A percentile compares a stretch with the other conserved stretches of the same genome.
These are phyloP conservation scores for Hypoxylon sp. DNA, from an alignment of 2,329 filamentous ascomycete species.

Conservation along the genomic window DNA sequence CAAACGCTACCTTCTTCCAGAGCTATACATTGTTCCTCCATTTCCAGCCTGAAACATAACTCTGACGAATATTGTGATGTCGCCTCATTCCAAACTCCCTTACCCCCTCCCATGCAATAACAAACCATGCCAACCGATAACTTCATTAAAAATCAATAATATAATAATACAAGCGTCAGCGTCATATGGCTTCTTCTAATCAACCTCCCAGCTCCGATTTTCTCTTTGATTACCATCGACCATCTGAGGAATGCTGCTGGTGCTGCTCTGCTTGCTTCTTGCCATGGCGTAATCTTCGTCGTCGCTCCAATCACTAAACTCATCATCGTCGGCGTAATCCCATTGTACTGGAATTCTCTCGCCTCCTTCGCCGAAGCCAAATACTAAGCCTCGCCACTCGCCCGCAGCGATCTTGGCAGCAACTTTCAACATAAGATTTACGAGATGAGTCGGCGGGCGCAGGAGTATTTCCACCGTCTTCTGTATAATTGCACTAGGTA, in stretches of 20 bases:
- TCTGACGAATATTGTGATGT: slow-evolving; percentile 9
- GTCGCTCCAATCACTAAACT: slow-evolving; percentile 68
- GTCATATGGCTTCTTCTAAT: slow-evolving; percentile 45
- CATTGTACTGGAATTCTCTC: slow-evolving; percentile 71
- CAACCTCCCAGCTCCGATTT: slow-evolving; percentile 55
- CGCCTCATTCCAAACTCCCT: slow-evolving; percentile 28
- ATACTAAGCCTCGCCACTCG: slow-evolving; percentile 73
- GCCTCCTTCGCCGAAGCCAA: slow-evolving; percentile 68
- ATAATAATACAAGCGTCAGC: slow-evolving; percentile 31
- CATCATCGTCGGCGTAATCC: slow-evolving; percentile 74
- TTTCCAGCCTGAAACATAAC: slow-evolving; percentile 17
- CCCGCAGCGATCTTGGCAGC: slow-evolving; percentile 80
- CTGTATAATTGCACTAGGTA: slow-evolving; percentile 77
- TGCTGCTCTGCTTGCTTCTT: slow-evolving; percentile 42
- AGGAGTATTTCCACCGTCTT: slow-evolving; percentile 84
- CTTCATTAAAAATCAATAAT: slow-evolving; percentile 29
- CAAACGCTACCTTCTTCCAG: slow-evolving; percentile 10
- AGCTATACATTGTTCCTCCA: slow-evolving; percentile 15
- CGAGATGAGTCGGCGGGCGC: slow-evolving; percentile 83
- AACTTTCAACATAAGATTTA: slow-evolving; percentile 84
- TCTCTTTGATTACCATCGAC: slow-evolving; percentile 41
- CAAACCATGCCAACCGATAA: slow-evolving; percentile 34
- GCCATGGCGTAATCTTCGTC: slow-evolving; percentile 60
- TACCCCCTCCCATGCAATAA: slow-evolving; percentile 19
- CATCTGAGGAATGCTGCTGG: slow-evolving; percentile 35